A percentile compares a stretch with the other conserved stretches of the same genome.
Conservation (phyloP, 352 stramenopile genomes). For the Halophytophthora polymorphica region DNA sequence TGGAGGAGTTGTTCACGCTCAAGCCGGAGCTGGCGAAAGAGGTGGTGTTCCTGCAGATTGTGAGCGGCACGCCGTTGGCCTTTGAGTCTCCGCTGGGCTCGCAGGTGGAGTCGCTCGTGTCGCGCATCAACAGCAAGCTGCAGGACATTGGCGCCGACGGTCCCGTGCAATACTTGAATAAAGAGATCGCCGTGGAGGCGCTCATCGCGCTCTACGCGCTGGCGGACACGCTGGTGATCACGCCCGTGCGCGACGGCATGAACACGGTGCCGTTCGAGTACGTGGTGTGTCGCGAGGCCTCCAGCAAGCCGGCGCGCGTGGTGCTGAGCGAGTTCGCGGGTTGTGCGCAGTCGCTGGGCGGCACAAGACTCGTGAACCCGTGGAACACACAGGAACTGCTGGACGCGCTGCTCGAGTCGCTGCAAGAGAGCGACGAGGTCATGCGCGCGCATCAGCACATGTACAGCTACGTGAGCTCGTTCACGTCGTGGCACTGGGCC, state of each 20-base stretch:
- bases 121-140: constrained; percentile 90
- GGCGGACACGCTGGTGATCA: constrained; percentile 81
- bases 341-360: constrained; percentile 82
- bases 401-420: constrained; percentile 43
- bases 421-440: constrained; percentile 65
- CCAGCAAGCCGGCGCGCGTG: constrained; percentile 67
- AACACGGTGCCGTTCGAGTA: constrained; percentile 92
- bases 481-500: constrained; percentile 70
- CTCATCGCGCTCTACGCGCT: constrained; percentile 88
- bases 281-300: constrained; percentile 79
- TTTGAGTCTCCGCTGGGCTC: constrained; percentile 70
- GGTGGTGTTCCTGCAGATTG: constrained; percentile 94
- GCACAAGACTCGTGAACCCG: constrained; percentile 84
- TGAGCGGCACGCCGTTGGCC: constrained; percentile 43
- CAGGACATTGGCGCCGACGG: constrained; percentile 85
- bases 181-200: constrained; percentile 82
- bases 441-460: constrained; percentile 76
- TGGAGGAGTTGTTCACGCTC: constrained; percentile 86
- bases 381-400: constrained; percentile 82
- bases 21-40: constrained; percentile 91
- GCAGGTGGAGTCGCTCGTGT: constrained; percentile 89
- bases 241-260: constrained; percentile 88
- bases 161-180: constrained; percentile 91
- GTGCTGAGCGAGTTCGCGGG: constrained; percentile 91
- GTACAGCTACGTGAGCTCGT: constrained; percentile 81